Evolutionary conservation across 75 land plant species (phyloP).

Genomic region (Isoetes taiwanensis): DNA sequence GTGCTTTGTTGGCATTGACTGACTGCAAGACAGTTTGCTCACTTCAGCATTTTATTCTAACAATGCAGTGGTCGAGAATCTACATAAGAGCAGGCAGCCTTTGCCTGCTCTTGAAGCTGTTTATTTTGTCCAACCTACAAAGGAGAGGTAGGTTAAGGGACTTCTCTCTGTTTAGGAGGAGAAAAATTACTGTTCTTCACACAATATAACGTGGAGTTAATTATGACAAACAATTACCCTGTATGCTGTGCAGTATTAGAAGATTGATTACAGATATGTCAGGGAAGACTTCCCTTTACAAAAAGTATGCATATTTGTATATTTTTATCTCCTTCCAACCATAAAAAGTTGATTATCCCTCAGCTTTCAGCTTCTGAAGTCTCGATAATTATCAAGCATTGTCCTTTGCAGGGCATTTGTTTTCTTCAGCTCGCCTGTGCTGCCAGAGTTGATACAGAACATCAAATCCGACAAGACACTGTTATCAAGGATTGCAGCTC

Average conservation of each 20-base stretch:
- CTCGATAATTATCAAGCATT: background rate
- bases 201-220: background rate
- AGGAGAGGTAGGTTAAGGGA: background rate
- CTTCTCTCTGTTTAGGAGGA: background rate
- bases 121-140: background rate
- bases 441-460: background rate
- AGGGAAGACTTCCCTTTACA: slow-evolving; percentile 71
- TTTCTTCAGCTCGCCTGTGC: background rate
- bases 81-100: background rate
- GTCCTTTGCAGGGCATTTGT: background rate
- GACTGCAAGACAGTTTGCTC: background rate
- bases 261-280: slow-evolving; percentile 74
- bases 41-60: background rate
- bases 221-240: slow-evolving; percentile 5
- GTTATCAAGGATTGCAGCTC: background rate
- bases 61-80: background rate
- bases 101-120: slow-evolving; percentile 3
- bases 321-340: background rate
- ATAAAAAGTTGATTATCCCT: no score
- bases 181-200: background rate
- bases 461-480: background rate
- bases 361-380: no score
- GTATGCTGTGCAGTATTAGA: slow-evolving; percentile 52
- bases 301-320: slow-evolving; percentile 40
- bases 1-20: background rate